A percentile compares a stretch with the other conserved stretches of the same genome.
These are phyloP conservation scores for Rhizopogon sp. DNA, from an alignment of 768 basidiomycete species.

Conservation along the genomic window DNA sequence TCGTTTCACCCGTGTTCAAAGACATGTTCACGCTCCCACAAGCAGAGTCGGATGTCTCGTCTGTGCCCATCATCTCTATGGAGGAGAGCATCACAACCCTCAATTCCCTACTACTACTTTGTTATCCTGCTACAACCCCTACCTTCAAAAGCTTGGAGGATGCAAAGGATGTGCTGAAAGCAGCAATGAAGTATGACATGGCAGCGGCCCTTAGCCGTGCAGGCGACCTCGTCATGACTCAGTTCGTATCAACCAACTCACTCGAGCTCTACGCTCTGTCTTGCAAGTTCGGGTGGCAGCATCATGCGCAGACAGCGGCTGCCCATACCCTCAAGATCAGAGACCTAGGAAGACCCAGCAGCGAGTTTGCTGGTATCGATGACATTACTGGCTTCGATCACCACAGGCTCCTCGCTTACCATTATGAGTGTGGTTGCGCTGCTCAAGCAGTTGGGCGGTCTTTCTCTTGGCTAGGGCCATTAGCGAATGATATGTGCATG, in stretches of 20 bases:
- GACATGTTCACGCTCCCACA: too few relatives aligned
- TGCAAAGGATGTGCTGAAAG: slow-evolving; percentile 12
- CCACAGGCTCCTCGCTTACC: slow-evolving; percentile 37
- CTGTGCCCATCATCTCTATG: too few relatives aligned
- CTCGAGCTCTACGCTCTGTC: slow-evolving; percentile 24
- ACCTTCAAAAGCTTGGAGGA: slow-evolving; percentile 14
- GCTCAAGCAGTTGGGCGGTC: slow-evolving; percentile 2
- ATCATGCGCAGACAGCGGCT: slow-evolving; percentile 19
- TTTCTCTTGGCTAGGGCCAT: too few relatives aligned
- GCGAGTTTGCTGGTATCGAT: slow-evolving; percentile 32
- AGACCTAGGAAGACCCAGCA: slow-evolving; percentile 5
- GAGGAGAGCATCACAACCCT: too few relatives aligned
- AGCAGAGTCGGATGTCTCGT: too few relatives aligned
- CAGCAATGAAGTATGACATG: slow-evolving; percentile 26
- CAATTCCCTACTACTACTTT: slow-evolving; percentile 1
- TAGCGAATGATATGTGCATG: too few relatives aligned
- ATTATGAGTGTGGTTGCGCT: slow-evolving; percentile 29
- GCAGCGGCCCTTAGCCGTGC: slow-evolving; percentile 9
- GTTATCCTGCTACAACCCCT: slow-evolving; percentile 20
- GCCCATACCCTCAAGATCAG: slow-evolving; percentile 13
- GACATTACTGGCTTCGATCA: slow-evolving; percentile 36
- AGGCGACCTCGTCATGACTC: not conserved
- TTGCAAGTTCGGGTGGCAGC: slow-evolving; percentile 13
- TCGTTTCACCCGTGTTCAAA: not conserved
- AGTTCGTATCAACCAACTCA: slow-evolving; percentile 9